Conservation (phyloP, 306 rosid species). For the Myrica gale region DNA sequence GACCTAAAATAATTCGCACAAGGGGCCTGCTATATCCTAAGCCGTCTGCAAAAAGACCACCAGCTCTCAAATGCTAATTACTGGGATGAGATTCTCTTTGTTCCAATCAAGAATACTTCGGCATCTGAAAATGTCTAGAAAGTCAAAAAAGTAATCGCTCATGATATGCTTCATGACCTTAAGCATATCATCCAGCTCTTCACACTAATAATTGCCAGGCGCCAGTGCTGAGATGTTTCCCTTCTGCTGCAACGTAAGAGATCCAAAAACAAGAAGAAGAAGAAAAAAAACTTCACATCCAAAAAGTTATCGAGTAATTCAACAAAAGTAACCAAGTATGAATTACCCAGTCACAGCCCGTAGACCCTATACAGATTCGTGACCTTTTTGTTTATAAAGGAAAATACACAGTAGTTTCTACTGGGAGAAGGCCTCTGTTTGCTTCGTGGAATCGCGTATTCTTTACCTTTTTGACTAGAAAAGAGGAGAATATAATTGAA, state of each 20-base stretch:
- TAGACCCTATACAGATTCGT: neutral
- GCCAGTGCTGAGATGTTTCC: neutral
- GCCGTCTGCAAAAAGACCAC: neutral
- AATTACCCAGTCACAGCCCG: neutral
- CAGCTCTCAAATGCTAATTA: neutral
- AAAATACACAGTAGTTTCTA: too few species aligned
- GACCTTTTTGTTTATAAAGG: too few species aligned
- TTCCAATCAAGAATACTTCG: neutral
- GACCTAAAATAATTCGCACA: too few species aligned
- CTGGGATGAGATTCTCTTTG: neutral
- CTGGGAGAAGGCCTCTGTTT: too few species aligned
- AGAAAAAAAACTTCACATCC: too few species aligned
- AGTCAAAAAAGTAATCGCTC: neutral
- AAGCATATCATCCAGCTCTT: neutral
- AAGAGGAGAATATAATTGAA: too few species aligned
- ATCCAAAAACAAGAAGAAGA: neutral
- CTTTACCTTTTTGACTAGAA: too few species aligned
- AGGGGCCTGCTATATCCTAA: neutral
- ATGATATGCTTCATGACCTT: neutral
- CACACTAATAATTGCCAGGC: neutral
- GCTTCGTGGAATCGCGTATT: too few species aligned
- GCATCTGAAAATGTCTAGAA: neutral
- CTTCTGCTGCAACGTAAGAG: neutral
- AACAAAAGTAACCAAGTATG: neutral
- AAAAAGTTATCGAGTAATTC: neutral